Base-by-base conservation (phyloP, 2,329 filamentous ascomycete genomes). In the Lachnellula hyalina region DNA sequence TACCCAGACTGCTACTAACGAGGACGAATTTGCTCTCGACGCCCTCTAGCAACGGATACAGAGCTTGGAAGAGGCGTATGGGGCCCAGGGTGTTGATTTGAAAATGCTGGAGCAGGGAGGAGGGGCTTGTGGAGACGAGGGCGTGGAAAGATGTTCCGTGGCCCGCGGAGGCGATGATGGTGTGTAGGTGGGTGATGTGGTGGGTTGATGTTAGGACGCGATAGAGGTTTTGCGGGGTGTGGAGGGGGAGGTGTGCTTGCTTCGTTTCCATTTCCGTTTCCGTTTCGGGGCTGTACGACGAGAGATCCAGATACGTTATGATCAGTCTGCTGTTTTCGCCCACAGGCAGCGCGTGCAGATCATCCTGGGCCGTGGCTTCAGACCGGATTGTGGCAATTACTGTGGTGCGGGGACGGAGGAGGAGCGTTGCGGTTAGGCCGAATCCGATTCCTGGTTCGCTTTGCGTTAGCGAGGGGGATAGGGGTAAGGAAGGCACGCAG, bases 141-240 rank as follows among this genome's bases (percentile, higher is more conserved):
- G 54, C 28, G 0, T 67, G 65, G 50, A 64, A 75, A 5, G 58
- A 45, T 1, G 65, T 60, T 2, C 65, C 66, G 3, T 74, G 69
- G 9, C 73, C 79, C 0, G 79, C 78, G 59, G 81, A 82, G 34
- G 77, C 73, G 50, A 83, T 74, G 2, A 82, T 67, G 9, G 77
- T 64, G 58, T 83, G 75, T 2, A 82, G 63, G 32, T 71, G 64
- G 5, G 64, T 59, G 52, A 82, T 74, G 2, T 68, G 69, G 17
- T 58, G 21, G 0, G 19, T 6, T 2, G 21, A 25, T 5, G 23
- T 17, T 11, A 55, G 34, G 1, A 35, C 5, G 46, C 46, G 69
- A 52, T 9, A 12, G 3, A 51, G n/a, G 2, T n/a, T 9, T 32
- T 28, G 34, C 0, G 35, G 34, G 2, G 47, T 12, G 40, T 32